Conservation (phyloP, 2,329 filamentous ascomycete species). For the Diaporthe citri region DNA sequence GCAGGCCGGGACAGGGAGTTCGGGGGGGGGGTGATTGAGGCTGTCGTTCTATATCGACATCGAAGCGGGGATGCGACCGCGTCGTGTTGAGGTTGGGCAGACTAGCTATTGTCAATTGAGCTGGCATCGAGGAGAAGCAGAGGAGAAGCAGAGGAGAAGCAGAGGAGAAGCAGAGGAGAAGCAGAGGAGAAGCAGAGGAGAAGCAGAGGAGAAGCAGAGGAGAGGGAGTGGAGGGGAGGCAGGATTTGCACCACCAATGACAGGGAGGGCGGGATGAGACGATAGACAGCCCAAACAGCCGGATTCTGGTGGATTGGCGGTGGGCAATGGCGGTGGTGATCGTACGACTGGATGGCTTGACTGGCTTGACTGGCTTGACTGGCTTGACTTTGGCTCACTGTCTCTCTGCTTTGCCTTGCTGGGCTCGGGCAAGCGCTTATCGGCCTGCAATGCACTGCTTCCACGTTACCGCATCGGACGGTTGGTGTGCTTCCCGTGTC, state of each 20-base stretch:
- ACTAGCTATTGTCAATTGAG: neutral
- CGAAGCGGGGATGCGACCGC: neutral
- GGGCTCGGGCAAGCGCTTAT: neutral
- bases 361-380: neutral
- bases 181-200: neutral
- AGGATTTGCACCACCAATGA: neutral
- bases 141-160: neutral
- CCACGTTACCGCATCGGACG: neutral
- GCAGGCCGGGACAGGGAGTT: neutral
- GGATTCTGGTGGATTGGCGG: slow-evolving; percentile 11
- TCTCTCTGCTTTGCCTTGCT: neutral
- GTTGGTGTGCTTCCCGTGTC: neutral
- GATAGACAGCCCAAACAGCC: slow-evolving; percentile 1
- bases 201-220: too few relatives aligned
- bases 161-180: neutral
- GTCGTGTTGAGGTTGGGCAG: neutral
- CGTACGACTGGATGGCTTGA: slow-evolving; percentile 5
- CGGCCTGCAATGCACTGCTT: neutral
- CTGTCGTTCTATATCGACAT: neutral
- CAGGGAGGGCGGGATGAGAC: neutral
- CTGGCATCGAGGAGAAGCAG: neutral
- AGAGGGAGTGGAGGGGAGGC: neutral
- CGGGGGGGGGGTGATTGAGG: neutral
- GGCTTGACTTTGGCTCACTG: neutral
- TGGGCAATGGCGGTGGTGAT: slow-evolving; percentile 20